Evolutionary conservation across 23 red algal genomes (phyloP).

Genomic region (Chondrus crispus): DNA sequence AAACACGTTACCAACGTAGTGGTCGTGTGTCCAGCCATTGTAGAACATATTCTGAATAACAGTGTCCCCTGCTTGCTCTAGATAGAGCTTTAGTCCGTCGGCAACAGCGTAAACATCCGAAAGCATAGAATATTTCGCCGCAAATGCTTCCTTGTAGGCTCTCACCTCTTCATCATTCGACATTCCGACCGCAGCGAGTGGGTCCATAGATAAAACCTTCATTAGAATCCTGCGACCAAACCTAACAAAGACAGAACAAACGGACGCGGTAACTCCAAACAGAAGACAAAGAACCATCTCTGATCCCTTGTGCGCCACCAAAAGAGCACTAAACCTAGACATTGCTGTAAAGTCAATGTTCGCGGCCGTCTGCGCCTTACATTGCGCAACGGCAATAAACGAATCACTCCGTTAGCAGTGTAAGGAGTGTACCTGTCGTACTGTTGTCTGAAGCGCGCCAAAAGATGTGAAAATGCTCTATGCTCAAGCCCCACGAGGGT

Average conservation of each 20-base stretch:
- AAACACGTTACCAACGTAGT: constrained; percentile 14
- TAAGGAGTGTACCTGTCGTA: not conserved
- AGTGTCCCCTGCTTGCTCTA: not conserved
- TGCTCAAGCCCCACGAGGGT: not conserved
- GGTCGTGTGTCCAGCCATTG: not conserved
- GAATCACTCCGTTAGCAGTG: not conserved
- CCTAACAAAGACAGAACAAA: constrained; percentile 4
- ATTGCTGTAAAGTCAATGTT: not conserved
- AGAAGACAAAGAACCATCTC: constrained; percentile 1
- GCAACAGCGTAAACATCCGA: not conserved
- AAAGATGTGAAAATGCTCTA: not conserved
- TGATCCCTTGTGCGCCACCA: not conserved
- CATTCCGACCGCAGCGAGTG: not conserved
- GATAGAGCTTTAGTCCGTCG: not conserved
- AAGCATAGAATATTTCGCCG: not conserved
- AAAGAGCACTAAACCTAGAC: not conserved
- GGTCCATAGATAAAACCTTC: not conserved
- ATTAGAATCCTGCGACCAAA: not conserved
- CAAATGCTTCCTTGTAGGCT: not conserved
- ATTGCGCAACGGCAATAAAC: not conserved
- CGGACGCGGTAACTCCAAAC: not conserved
- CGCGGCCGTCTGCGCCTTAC: not conserved
- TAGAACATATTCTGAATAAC: not conserved
- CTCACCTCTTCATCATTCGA: not conserved
- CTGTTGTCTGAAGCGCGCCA: not conserved